A percentile compares a stretch with the other conserved stretches of the same genome.
phyloP scores from a whole-genome alignment of 768 basidiomycete genomes.

The Scleroderma citrinum region DNA sequence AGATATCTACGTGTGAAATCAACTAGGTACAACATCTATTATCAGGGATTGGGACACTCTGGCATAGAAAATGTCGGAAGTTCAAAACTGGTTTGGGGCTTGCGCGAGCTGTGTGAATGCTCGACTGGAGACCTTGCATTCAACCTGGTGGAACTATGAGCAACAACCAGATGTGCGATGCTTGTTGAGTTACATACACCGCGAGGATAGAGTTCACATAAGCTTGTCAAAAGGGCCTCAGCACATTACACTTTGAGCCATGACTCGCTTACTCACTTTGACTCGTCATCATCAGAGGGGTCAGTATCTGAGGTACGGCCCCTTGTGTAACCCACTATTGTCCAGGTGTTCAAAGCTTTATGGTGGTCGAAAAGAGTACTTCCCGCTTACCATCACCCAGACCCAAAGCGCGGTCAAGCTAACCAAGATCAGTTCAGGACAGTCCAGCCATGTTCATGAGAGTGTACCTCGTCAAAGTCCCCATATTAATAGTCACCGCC shows the following conservation, averaged over 20 bases:
- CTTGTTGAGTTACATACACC: not conserved
- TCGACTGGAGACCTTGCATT: not conserved
- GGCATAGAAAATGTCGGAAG: not conserved
- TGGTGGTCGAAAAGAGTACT: no score
- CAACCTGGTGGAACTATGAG: not conserved
- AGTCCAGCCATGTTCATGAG: not conserved
- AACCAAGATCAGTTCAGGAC: not conserved
- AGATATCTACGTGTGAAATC: no score
- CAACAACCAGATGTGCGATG: not conserved
- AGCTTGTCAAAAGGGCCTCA: not conserved
- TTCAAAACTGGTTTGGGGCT: not conserved
- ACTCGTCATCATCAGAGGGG: not conserved
- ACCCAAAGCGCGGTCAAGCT: not conserved
- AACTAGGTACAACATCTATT: no score
- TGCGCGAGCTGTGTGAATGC: not conserved
- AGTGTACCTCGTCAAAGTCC: conserved; percentile 1
- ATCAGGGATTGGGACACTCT: no score
- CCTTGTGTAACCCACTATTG: not conserved
- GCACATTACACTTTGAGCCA: not conserved
- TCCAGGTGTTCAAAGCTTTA: not conserved
- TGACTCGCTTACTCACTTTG: not conserved
- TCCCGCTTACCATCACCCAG: not conserved
- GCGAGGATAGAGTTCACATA: conserved; percentile 2
- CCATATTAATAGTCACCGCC: conserved; percentile 5
- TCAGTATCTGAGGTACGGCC: not conserved